Conservation (phyloP, 176 grass and related monocot species). For the Ensete glaucum region DNA sequence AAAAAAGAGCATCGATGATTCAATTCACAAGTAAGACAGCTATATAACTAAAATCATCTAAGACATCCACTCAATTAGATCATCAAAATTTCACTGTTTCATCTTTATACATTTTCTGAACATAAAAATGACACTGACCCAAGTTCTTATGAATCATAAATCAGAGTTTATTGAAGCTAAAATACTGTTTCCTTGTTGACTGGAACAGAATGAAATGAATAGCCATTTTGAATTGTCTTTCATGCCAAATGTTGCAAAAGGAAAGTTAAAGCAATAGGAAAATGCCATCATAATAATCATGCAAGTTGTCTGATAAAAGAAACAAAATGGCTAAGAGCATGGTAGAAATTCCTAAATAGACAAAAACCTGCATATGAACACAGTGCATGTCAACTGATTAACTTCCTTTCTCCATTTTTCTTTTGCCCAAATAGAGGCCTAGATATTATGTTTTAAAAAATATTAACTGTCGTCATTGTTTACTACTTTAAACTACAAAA, state of each 20-base stretch:
- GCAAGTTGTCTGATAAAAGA: not conserved
- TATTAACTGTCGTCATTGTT: not conserved
- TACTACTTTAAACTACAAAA: not conserved
- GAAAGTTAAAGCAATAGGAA: not conserved
- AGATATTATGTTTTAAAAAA: not conserved
- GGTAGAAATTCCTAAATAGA: not conserved
- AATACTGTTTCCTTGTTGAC: not conserved
- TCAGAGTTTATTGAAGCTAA: not conserved
- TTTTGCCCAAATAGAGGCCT: not conserved
- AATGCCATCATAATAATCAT: not conserved
- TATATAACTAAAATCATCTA: not conserved
- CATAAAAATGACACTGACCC: not conserved
- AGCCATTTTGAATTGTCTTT: no score
- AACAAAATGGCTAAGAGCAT: not conserved
- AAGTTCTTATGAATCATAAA: not conserved
- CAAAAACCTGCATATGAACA: not conserved
- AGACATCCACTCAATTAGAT: not conserved
- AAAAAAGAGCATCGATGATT: not conserved
- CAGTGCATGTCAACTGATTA: not conserved
- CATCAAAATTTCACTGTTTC: not conserved
- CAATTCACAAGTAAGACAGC: not conserved
- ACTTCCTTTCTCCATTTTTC: not conserved
- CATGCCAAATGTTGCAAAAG: not conserved
- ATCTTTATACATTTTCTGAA: not conserved
- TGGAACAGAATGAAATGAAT: no score